phyloP scores from a whole-genome alignment of 257 asterid genomes.

The Galeopsis tetrahit region DNA sequence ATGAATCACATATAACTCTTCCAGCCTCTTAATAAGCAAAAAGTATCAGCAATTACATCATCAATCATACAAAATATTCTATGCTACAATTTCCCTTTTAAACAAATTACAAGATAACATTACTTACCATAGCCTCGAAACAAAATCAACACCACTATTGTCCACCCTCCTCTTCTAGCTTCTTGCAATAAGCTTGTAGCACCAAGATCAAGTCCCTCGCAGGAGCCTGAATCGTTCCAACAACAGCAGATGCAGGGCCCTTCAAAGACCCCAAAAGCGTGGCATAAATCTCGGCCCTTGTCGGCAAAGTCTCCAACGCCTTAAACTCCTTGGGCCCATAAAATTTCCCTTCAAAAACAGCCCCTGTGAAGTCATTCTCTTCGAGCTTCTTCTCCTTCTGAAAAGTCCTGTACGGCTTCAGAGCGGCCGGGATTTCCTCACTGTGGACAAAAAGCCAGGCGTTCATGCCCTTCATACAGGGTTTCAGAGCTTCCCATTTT shows the following conservation, averaged over 20 bases:
- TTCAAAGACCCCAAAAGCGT: constrained; percentile 73
- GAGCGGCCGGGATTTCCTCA: constrained; percentile 94
- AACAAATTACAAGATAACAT: constrained; percentile 25
- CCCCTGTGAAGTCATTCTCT: constrained; percentile 81
- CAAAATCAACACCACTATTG: constrained; percentile 39
- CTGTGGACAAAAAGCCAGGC: constrained; percentile 89
- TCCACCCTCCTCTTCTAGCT: constrained; percentile 67
- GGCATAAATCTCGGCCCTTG: constrained; percentile 78
- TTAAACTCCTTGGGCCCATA: constrained; percentile 81
- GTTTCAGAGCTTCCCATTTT: constrained; percentile 79
- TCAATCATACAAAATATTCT: constrained; percentile 34
- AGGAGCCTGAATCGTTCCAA: constrained; percentile 89
- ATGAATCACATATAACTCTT: constrained; percentile 9
- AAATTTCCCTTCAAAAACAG: constrained; percentile 89
- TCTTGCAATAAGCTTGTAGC: constrained; percentile 79
- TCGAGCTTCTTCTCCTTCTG: constrained; percentile 91
- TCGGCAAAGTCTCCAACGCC: constrained; percentile 74
- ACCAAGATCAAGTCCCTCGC: constrained; percentile 82
- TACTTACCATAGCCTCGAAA: constrained; percentile 29
- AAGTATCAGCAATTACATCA: constrained; percentile 23
- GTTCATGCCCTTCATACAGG: constrained; percentile 95
- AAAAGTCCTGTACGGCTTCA: constrained; percentile 80
- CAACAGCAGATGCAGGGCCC: constrained; percentile 93
- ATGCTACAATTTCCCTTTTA: constrained; percentile 31
- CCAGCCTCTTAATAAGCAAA: not conserved